Evolutionary conservation across 2,329 filamentous ascomycete species (phyloP).

Genomic region (Alternaria arbusti): DNA sequence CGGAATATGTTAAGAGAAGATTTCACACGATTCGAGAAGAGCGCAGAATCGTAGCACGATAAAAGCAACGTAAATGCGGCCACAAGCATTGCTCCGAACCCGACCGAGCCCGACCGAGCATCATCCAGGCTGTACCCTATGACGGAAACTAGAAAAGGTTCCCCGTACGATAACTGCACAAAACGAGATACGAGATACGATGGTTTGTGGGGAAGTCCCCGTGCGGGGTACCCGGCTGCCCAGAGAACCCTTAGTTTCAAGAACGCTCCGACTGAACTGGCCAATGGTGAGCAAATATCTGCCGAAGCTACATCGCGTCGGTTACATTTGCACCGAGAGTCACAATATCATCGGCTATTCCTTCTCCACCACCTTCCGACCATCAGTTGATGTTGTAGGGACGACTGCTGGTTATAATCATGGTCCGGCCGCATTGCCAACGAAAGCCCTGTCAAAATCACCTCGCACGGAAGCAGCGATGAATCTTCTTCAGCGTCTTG

Average conservation of each 20-base stretch:
- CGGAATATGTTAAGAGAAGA: not conserved
- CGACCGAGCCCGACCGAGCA: not conserved
- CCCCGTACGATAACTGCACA: not conserved
- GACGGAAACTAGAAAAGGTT: not conserved
- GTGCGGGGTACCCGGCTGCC: not conserved
- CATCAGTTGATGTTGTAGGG: not conserved
- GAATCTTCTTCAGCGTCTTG: not conserved
- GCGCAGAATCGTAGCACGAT: not conserved
- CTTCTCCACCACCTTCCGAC: not conserved
- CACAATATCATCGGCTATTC: not conserved
- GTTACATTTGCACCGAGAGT: not conserved
- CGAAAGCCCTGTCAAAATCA: not conserved
- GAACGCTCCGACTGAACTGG: not conserved
- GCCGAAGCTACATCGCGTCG: not conserved
- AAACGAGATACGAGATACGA: not conserved
- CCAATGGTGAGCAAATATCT: not conserved
- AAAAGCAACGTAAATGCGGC: not conserved
- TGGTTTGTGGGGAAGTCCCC: not conserved
- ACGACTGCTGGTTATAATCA: not conserved
- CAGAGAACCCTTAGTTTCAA: not conserved
- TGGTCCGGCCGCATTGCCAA: not conserved
- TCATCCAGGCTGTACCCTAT: not conserved
- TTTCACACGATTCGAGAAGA: not conserved
- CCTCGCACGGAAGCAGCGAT: not conserved
- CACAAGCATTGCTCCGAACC: not conserved